phyloP scores from a whole-genome alignment of 345 rosid species.

The Streptanthus diversifolius region DNA sequence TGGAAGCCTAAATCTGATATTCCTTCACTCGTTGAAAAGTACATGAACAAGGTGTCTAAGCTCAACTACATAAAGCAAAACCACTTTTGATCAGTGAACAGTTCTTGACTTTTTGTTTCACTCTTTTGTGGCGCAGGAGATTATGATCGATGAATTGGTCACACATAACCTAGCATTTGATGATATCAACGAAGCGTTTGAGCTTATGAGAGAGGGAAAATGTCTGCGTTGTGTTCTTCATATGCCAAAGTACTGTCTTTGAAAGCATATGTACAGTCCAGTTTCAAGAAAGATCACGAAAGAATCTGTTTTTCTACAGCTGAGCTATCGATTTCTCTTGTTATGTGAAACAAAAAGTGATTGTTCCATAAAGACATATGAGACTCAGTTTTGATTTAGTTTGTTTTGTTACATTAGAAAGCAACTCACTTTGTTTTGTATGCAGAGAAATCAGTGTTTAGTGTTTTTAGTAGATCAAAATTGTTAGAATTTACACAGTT shows the following conservation, averaged over 20 bases:
- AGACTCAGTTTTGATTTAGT: neutral
- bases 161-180: slow-evolving; percentile 65
- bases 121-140: slow-evolving; percentile 47
- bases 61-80: neutral
- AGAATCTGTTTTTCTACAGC: neutral
- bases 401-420: too few species aligned
- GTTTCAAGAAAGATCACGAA: slow-evolving; percentile 4
- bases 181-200: slow-evolving; percentile 72
- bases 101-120: neutral
- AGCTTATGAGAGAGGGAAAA: slow-evolving; percentile 79
- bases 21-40: slow-evolving; percentile 70
- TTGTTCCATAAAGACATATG: neutral
- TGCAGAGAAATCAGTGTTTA: too few species aligned
- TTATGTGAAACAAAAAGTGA: neutral
- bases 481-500: neutral
- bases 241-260: slow-evolving; percentile 48
- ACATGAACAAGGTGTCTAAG: slow-evolving; percentile 60
- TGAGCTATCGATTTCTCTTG: neutral
- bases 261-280: neutral
- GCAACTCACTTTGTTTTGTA: too few species aligned
- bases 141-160: slow-evolving; percentile 64
- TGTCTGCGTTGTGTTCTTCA: slow-evolving; percentile 81
- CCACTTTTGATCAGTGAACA: neutral
- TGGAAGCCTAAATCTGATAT: slow-evolving; percentile 91
- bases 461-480: too few species aligned